phyloP scores from a whole-genome alignment of 768 basidiomycete species.

The Rhodocollybia butyracea region DNA sequence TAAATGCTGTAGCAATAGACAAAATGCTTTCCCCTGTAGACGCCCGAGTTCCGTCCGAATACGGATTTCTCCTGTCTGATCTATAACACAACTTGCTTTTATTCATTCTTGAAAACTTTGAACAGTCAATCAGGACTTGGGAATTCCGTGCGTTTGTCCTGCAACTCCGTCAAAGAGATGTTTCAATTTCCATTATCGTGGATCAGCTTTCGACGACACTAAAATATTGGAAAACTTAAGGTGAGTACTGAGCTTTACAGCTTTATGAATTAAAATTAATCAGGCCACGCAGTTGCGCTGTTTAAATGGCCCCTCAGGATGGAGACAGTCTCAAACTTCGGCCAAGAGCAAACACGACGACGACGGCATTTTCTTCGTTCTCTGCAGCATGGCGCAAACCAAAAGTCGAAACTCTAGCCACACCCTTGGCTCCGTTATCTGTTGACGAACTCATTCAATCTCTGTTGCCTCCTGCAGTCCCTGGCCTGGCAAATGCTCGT shows the following conservation, averaged over 20 bases:
- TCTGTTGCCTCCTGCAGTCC: constrained; percentile 56
- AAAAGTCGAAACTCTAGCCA: constrained; percentile 20
- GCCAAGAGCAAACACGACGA: constrained; percentile 41
- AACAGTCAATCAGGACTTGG: background rate
- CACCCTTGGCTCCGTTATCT: constrained; percentile 27
- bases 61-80: background rate
- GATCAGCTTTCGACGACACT: background rate
- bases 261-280: background rate
- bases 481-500: constrained; percentile 63
- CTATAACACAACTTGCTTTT: too few relatives aligned
- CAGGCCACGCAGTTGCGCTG: background rate
- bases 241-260: background rate
- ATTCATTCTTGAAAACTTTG: background rate
- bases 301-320: constrained; percentile 10
- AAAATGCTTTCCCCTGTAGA: background rate
- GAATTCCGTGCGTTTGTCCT: background rate
- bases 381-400: constrained; percentile 33
- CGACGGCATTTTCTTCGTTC: constrained; percentile 33
- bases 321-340: constrained; percentile 27
- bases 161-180: background rate
- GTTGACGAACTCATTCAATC: constrained; percentile 40
- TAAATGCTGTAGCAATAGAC: constrained; percentile 3
- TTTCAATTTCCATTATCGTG: constrained; percentile 1
- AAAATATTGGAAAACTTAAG: background rate
- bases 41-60: background rate